Conservation (phyloP, 2,329 filamentous ascomycete species). For the Diaporthe caulivora region DNA sequence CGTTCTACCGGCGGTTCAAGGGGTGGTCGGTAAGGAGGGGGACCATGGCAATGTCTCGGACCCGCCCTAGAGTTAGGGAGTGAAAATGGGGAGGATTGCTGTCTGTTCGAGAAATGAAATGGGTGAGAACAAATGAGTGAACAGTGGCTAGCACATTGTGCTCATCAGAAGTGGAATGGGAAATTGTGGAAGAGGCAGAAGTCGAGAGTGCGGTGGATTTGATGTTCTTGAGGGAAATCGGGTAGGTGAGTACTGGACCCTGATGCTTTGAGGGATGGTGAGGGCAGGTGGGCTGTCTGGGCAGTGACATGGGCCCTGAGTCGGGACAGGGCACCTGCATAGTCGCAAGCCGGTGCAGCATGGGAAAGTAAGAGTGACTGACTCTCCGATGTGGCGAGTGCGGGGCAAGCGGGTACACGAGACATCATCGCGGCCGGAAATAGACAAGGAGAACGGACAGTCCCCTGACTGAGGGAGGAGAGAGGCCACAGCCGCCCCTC, state of each 20-base stretch:
- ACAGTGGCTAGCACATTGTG: constrained; percentile 31
- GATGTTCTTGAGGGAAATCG: neutral
- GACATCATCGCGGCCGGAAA: constrained; percentile 13
- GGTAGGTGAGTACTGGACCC: constrained; percentile 4
- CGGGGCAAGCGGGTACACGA: constrained; percentile 30
- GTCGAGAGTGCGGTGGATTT: neutral
- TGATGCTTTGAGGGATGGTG: neutral
- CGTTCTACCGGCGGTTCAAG: constrained; percentile 29
- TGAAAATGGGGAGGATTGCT: neutral
- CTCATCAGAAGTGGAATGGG: constrained; percentile 6
- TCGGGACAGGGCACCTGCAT: neutral
- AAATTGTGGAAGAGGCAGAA: constrained; percentile 1
- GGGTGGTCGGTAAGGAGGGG: neutral
- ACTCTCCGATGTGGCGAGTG: constrained; percentile 24
- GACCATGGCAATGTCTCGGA: constrained; percentile 30
- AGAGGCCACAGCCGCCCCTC: neutral
- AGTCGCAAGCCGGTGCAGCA: neutral
- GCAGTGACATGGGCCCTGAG: constrained; percentile 8
- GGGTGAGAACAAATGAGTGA: neutral
- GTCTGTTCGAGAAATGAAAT: neutral
- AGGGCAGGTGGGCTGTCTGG: constrained; percentile 15
- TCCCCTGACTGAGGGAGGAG: neutral
- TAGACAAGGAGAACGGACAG: neutral
- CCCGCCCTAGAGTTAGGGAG: neutral
- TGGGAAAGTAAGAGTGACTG: constrained; percentile 28